phyloP scores from a whole-genome alignment of 805 yeast species.

The Ogataea zsoltii region DNA sequence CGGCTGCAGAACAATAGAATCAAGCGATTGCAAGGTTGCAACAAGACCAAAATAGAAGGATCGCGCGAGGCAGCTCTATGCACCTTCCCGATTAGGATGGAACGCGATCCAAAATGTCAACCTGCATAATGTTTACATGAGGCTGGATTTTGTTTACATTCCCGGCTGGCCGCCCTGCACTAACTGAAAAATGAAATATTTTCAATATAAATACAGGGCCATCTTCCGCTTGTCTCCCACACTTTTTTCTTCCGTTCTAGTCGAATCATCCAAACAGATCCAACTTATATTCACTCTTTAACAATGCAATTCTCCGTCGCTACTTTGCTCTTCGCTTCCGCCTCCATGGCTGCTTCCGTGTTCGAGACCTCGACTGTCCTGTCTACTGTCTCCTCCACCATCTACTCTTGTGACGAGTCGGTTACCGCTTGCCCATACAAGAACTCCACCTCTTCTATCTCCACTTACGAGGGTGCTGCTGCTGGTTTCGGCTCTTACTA shows the following conservation, averaged over 20 bases:
- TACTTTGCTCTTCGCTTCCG: constrained; percentile 38
- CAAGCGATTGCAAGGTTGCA: no score
- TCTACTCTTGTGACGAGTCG: constrained; percentile 39
- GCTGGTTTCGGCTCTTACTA: constrained; percentile 28
- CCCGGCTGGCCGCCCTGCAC: constrained; percentile 1
- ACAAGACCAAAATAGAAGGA: not conserved
- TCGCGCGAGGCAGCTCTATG: not conserved
- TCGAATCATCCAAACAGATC: constrained; percentile 16
- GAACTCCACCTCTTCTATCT: constrained; percentile 24
- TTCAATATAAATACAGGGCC: constrained; percentile 15
- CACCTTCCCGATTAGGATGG: constrained; percentile 2
- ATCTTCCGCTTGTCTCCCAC: constrained; percentile 1
- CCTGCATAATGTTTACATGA: not conserved
- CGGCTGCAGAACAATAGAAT: constrained; percentile 2
- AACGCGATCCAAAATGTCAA: constrained; percentile 4
- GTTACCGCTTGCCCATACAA: constrained; percentile 46
- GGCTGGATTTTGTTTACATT: constrained; percentile 9
- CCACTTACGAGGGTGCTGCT: constrained; percentile 39
- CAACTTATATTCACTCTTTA: constrained; percentile 28
- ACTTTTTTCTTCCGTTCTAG: not conserved
- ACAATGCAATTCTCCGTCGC: constrained; percentile 50
- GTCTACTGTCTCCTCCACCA: constrained; percentile 41
- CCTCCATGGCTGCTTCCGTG: constrained; percentile 38
- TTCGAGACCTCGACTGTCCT: constrained; percentile 34
- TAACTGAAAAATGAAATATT: not conserved